phyloP scores from a whole-genome alignment of 2,329 filamentous ascomycete genomes.

The Sporothrix mexicana region DNA sequence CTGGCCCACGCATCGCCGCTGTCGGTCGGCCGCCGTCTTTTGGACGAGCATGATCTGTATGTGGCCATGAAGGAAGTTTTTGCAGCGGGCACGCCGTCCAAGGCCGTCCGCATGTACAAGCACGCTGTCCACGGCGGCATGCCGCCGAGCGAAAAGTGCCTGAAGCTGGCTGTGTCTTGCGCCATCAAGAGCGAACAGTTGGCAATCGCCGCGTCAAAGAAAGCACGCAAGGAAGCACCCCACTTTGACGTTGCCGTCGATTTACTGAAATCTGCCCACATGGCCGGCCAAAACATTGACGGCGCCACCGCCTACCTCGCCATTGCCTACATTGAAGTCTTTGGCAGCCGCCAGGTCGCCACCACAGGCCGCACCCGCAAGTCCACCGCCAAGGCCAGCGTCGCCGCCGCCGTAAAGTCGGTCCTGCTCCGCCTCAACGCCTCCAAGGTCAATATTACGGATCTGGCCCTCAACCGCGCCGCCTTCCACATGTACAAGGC shows the following conservation, averaged over 20 bases:
- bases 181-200: slow-evolving; percentile 45
- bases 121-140: slow-evolving; percentile 46
- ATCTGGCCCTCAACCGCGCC: slow-evolving; percentile 43
- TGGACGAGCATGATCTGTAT: slow-evolving; percentile 45
- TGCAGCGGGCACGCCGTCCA: slow-evolving; percentile 42
- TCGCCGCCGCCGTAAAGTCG: slow-evolving; percentile 37
- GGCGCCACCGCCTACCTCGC: slow-evolving; percentile 50
- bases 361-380: neutral
- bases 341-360: slow-evolving; percentile 35
- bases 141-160: slow-evolving; percentile 49
- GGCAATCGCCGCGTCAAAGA: neutral
- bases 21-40: slow-evolving; percentile 37
- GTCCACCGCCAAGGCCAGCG: slow-evolving; percentile 34
- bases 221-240: neutral
- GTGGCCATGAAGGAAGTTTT: slow-evolving; percentile 52
- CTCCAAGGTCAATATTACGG: slow-evolving; percentile 39
- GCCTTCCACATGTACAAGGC: slow-evolving; percentile 42
- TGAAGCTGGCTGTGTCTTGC: slow-evolving; percentile 56
- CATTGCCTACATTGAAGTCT: slow-evolving; percentile 46
- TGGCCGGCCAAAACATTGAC: slow-evolving; percentile 51
- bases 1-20: slow-evolving; percentile 30
- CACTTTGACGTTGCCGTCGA: slow-evolving; percentile 44
- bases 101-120: slow-evolving; percentile 50
- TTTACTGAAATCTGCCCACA: slow-evolving; percentile 50
- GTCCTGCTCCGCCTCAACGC: slow-evolving; percentile 39